phyloP scores from a whole-genome alignment of 208 protist genomes.

The Trypanosoma theileri region DNA sequence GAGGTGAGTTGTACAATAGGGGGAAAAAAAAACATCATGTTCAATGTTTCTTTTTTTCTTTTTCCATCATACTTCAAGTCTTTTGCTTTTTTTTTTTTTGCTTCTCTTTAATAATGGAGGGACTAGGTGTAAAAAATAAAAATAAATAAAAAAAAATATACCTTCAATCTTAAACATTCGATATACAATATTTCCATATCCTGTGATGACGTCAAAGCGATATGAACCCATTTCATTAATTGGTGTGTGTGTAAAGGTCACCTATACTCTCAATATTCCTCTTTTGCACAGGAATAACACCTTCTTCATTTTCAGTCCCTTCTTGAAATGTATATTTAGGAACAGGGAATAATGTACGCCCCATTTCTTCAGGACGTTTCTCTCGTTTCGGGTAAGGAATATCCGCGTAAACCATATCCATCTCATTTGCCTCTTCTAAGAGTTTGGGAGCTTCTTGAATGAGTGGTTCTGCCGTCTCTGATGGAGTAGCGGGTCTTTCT shows the following conservation, averaged over 20 bases:
- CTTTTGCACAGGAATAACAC: conserved; percentile 57
- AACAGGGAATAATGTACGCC: conserved; percentile 55
- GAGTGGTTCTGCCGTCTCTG: conserved; percentile 43
- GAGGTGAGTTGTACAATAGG: too few species aligned
- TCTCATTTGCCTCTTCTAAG: conserved; percentile 81
- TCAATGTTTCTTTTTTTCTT: too few species aligned
- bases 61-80: too few species aligned
- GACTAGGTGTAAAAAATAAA: too few species aligned
- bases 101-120: too few species aligned
- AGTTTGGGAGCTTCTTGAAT: conserved; percentile 55
- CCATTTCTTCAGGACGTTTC: conserved; percentile 32
- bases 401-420: conserved; percentile 75
- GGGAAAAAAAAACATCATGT: too few species aligned
- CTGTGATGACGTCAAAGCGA: too few species aligned
- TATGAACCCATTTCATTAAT: conserved; percentile 1
- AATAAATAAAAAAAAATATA: too few species aligned
- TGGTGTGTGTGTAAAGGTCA: conserved; percentile 32
- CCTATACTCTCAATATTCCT: conserved; percentile 40
- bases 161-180: too few species aligned
- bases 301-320: conserved; percentile 63
- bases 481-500: conserved; percentile 58
- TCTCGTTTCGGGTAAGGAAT: conserved; percentile 63
- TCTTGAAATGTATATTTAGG: conserved; percentile 73
- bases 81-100: too few species aligned
- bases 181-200: too few species aligned